Conservation (phyloP, 306 rosid genomes). For the Arachis hypogaea region DNA sequence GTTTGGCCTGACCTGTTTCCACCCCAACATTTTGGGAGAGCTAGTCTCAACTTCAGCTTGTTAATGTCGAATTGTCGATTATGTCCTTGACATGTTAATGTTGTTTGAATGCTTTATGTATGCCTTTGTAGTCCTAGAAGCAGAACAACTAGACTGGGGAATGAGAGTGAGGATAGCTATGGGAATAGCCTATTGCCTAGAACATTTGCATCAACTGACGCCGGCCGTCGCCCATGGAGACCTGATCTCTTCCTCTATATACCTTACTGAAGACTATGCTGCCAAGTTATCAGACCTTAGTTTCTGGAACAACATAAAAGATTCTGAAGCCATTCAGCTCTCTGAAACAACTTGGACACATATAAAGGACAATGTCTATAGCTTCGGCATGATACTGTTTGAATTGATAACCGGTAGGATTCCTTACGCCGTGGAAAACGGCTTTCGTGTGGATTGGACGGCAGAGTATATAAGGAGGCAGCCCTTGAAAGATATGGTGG, state of each 20-base stretch:
- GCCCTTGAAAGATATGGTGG: constrained; percentile 63
- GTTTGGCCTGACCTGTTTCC: no score
- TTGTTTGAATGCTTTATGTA: constrained; percentile 10
- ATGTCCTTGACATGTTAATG: constrained; percentile 2
- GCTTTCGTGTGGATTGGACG: constrained; percentile 62
- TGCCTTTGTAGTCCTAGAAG: constrained; percentile 78
- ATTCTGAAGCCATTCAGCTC: constrained; percentile 41
- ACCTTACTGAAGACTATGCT: constrained; percentile 89
- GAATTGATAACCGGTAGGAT: constrained; percentile 79
- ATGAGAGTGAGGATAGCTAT: constrained; percentile 80
- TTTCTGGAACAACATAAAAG: constrained; percentile 63
- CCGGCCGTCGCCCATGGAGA: constrained; percentile 65
- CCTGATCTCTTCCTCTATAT: constrained; percentile 72
- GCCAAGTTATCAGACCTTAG: constrained; percentile 80
- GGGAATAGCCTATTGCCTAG: constrained; percentile 94
- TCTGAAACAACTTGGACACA: constrained; percentile 45
- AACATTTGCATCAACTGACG: constrained; percentile 72
- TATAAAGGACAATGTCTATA: constrained; percentile 65
- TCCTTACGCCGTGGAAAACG: constrained; percentile 60
- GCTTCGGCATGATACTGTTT: constrained; percentile 74
- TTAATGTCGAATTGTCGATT: background rate
- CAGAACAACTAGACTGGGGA: constrained; percentile 86
- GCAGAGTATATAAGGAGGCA: constrained; percentile 62
- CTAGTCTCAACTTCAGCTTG: no score
- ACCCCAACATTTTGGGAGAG: no score